Conservation (phyloP, 1,284 basidiomycete genomes). For the Ustilago esculenta region DNA sequence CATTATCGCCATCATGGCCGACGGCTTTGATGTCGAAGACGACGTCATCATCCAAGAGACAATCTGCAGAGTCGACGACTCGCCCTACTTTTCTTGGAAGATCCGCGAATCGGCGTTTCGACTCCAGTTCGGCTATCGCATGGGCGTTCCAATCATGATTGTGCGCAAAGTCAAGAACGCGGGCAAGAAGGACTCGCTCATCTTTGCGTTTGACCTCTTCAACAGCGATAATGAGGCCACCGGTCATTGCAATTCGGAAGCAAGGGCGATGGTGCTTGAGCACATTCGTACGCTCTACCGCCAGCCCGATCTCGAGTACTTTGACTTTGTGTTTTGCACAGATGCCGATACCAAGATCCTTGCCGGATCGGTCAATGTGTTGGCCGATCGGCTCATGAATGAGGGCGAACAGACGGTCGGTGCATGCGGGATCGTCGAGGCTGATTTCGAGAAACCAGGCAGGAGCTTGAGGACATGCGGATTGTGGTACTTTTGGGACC, state of each 20-base stretch:
- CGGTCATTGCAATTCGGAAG: conserved; percentile 22
- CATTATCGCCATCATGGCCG: conserved; percentile 35
- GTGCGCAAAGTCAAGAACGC: conserved; percentile 35
- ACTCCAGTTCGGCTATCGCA: conserved; percentile 24
- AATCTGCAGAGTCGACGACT: conserved; percentile 14
- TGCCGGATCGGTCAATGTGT: conserved; percentile 18
- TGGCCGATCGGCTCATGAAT: conserved; percentile 24
- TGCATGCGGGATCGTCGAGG: conserved; percentile 32
- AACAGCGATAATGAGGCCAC: conserved; percentile 35
- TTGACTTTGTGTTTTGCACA: conserved; percentile 33
- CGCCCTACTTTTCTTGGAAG: conserved; percentile 38
- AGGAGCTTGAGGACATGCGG: conserved; percentile 14
- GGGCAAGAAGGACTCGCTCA: conserved; percentile 41
- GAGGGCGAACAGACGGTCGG: conserved; percentile 31
- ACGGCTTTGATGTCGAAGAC: conserved; percentile 35
- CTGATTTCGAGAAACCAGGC: conserved; percentile 22
- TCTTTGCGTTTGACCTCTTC: conserved; percentile 37
- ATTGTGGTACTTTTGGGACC: conserved; percentile 34
- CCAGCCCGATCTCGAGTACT: conserved; percentile 19
- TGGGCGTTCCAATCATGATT: conserved; percentile 23
- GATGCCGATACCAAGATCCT: conserved; percentile 40
- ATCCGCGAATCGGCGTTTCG: conserved; percentile 27
- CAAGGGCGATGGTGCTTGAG: conserved; percentile 20
- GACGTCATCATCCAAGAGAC: conserved; percentile 22
- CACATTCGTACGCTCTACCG: conserved; percentile 21